Conservation (phyloP, 352 stramenopile genomes). For the Pythium monospermum region DNA sequence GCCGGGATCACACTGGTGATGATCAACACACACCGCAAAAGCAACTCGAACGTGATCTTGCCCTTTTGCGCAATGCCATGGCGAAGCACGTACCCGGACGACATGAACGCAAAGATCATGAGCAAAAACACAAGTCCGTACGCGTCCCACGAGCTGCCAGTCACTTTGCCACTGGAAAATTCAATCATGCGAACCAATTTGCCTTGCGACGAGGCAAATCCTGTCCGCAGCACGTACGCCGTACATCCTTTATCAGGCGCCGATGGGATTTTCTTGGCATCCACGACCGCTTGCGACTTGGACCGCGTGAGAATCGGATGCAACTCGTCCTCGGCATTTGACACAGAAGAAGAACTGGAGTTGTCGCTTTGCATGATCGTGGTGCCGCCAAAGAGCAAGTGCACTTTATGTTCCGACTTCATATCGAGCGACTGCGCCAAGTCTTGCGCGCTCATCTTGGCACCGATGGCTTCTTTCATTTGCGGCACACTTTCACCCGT, state of each 20-base stretch:
- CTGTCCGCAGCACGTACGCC: conserved; percentile 94
- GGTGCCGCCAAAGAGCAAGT: conserved; percentile 93
- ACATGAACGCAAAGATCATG: conserved; percentile 95
- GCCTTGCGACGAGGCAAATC: conserved; percentile 97
- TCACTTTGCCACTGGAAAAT: conserved; percentile 96
- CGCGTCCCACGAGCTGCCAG: conserved; percentile 93
- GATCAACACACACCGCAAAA: conserved; percentile 98
- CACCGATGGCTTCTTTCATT: conserved; percentile 93
- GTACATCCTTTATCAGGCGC: conserved; percentile 90
- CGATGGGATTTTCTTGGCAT: conserved; percentile 45
- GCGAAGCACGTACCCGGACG: conserved; percentile 92
- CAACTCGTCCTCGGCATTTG: conserved; percentile 10
- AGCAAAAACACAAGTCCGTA: conserved; percentile 95
- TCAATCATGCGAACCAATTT: conserved; percentile 98
- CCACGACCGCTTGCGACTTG: conserved; percentile 15
- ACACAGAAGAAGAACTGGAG: conserved; percentile 8
- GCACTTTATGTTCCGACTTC: conserved; percentile 85
- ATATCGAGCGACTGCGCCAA: conserved; percentile 73
- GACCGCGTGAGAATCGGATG: conserved; percentile 16
- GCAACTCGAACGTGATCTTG: conserved; percentile 94
- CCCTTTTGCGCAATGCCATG: conserved; percentile 83
- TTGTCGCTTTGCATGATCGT: conserved; percentile 85
- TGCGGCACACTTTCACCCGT: conserved; percentile 98
- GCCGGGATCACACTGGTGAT: conserved; percentile 98
- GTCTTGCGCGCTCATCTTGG: conserved; percentile 72